A percentile compares a stretch with the other conserved stretches of the same genome.
Evolutionary conservation across 805 yeast genomes (phyloP).

Genomic region (Jamesozyma hellenica): DNA sequence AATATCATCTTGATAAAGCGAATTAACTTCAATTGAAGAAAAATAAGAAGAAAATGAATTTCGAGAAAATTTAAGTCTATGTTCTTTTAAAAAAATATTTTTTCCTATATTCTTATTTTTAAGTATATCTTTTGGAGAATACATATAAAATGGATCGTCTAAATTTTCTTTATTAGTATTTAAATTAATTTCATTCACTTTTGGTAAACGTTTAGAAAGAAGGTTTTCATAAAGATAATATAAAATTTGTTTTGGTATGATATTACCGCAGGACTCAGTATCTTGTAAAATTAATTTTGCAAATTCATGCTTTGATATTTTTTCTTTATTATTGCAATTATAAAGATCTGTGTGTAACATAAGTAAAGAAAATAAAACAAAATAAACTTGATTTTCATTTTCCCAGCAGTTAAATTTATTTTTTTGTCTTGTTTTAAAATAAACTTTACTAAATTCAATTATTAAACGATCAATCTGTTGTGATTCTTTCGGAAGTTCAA

Average conservation of each 20-base stretch:
- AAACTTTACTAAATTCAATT: conserved; percentile 45
- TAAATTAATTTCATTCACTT: conserved; percentile 2
- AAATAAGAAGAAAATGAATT: conserved; percentile 12
- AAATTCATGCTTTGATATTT: conserved; percentile 57
- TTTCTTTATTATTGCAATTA: conserved; percentile 53
- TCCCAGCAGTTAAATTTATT: conserved; percentile 20
- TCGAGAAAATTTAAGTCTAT: background rate
- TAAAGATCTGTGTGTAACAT: conserved; percentile 68
- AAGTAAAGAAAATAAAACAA: conserved; percentile 51
- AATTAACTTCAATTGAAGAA: conserved; percentile 3
- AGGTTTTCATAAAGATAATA: conserved; percentile 60
- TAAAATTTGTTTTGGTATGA: conserved; percentile 33
- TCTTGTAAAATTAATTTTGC: conserved; percentile 37
- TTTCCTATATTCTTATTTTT: background rate
- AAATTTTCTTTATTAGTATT: background rate
- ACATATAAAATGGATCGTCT: background rate
- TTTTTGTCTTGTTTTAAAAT: conserved; percentile 25
- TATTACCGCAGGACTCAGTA: conserved; percentile 18
- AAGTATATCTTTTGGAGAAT: background rate
- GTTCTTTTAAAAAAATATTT: conserved; percentile 11
- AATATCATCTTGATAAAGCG: conserved; percentile 12
- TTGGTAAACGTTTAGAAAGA: conserved; percentile 44
- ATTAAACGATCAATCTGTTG: conserved; percentile 67
- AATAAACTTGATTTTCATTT: conserved; percentile 44
- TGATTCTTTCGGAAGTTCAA: conserved; percentile 57